Evolutionary conservation across 257 asterid genomes (phyloP), one percentile per base, ranked within the genome.

Genomic region (Euphrasia confusa): DNA sequence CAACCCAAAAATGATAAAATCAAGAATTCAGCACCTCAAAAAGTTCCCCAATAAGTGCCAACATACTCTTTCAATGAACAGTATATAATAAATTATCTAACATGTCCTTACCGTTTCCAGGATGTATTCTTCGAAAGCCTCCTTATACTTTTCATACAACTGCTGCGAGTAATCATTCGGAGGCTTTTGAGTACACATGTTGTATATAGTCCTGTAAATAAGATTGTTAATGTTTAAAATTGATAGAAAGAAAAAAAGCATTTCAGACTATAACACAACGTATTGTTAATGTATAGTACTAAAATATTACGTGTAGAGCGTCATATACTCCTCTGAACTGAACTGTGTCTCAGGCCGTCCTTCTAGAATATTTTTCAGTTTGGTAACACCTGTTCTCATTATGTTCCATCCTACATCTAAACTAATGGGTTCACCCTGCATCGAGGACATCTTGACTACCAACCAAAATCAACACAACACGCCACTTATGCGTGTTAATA

Each of bases 101-200:
- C 61, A 26, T 9, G 24, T 37, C 63, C 88, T 71, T 77, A 93
- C 99, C 75, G 93, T 85, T 18, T 86, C 70, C n/a, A 76, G 60
- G 45, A 87, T 87, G 75, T 93, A 90, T 61, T 82, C 99, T 68
- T 87, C 83, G 69, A 89, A 90, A 58, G 95, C 65, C 74, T 89
- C 99, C 45, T 79, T 77, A 64, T 93, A 93, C 69, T 85, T 93
- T 71, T 93, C 95, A 75, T 93, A 93, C 65, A 93, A 71, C 71
- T 90, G 96, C 76, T 90, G 97, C 48, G 97, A 93, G 76, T 90
- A 93, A 77, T 93, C 99, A 72, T 90, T 93, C 3, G 99, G 97
- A 33, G 97, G 93, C 77, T 85, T 93, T 66, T 93, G 99, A 28
- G 97, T 93, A 74, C 99, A 93, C 99, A 93, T 93, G 83, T 90